Evolutionary conservation across 2,329 filamentous ascomycete genomes (phyloP).

Genomic region (Pezicula radicicola): DNA sequence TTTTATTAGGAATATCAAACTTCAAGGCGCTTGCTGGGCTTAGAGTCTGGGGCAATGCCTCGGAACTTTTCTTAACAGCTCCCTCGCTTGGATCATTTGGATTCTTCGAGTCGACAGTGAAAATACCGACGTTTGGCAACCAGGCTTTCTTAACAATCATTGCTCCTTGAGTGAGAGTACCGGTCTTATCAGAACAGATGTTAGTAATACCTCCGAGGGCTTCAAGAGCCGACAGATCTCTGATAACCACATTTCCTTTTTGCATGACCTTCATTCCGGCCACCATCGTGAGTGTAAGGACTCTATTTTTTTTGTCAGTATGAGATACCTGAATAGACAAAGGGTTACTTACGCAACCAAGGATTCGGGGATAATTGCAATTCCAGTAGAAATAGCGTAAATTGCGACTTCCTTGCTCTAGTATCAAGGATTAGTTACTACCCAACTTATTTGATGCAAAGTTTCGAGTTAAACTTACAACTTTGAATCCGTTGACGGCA

Average conservation of each 20-base stretch:
- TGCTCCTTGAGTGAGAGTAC: conserved; percentile 57
- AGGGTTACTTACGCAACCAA: conserved; percentile 34
- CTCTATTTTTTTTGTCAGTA: conserved; percentile 41
- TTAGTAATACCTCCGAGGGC: conserved; percentile 71
- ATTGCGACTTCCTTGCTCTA: conserved; percentile 23
- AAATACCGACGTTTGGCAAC: conserved; percentile 49
- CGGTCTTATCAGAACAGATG: conserved; percentile 78
- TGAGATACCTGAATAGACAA: background rate
- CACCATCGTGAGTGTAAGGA: conserved; percentile 53
- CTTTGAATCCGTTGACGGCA: conserved; percentile 42
- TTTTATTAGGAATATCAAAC: conserved; percentile 58
- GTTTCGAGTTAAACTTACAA: conserved; percentile 29
- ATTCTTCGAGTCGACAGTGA: conserved; percentile 49
- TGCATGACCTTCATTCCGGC: conserved; percentile 44
- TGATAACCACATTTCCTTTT: conserved; percentile 42
- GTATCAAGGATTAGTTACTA: background rate
- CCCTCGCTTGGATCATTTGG: conserved; percentile 54
- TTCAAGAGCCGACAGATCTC: conserved; percentile 51
- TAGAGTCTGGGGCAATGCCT: conserved; percentile 14
- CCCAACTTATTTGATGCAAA: too few species aligned
- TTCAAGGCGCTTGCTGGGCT: conserved; percentile 58
- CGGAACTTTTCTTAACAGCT: conserved; percentile 33
- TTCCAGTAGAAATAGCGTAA: conserved; percentile 30
- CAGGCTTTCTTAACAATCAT: conserved; percentile 59
- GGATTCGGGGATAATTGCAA: conserved; percentile 62